phyloP scores from a whole-genome alignment of 2,329 filamentous ascomycete species.

The Monilinia polystroma region DNA sequence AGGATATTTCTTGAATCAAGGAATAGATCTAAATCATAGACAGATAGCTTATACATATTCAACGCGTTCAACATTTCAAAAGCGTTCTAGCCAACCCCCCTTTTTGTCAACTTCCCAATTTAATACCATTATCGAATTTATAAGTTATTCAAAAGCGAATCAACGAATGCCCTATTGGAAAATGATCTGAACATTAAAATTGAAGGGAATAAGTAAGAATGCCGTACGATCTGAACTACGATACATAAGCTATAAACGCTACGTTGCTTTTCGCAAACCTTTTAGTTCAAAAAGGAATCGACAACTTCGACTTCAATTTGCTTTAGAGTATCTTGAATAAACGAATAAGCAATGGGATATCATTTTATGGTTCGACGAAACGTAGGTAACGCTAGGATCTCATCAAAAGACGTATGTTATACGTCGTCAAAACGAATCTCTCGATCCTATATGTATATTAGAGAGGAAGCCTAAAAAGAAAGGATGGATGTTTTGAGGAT shows the following conservation, averaged over 20 bases:
- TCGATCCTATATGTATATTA: background rate
- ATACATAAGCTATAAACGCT: background rate
- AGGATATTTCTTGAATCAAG: slow-evolving; percentile 15
- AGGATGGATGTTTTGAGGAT: background rate
- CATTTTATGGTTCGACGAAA: background rate
- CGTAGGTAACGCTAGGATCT: background rate
- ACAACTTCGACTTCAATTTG: background rate
- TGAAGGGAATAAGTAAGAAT: background rate
- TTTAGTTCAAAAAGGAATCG: background rate
- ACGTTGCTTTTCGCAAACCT: background rate
- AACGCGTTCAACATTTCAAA: background rate
- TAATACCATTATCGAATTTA: background rate
- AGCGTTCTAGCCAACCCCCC: background rate
- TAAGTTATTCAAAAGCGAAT: background rate
- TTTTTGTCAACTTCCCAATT: background rate
- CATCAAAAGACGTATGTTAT: background rate
- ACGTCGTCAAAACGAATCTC: background rate
- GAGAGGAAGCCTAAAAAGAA: background rate
- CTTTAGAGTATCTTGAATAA: background rate
- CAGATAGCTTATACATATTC: background rate
- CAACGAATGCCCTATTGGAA: background rate
- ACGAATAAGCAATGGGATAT: background rate
- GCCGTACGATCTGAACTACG: background rate
- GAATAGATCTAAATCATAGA: slow-evolving; percentile 25
- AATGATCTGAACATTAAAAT: background rate